Evolutionary conservation across 177 flowering plant species (phyloP), one percentile per base, ranked within the genome.

Genomic region (Vitis hybrid): DNA sequence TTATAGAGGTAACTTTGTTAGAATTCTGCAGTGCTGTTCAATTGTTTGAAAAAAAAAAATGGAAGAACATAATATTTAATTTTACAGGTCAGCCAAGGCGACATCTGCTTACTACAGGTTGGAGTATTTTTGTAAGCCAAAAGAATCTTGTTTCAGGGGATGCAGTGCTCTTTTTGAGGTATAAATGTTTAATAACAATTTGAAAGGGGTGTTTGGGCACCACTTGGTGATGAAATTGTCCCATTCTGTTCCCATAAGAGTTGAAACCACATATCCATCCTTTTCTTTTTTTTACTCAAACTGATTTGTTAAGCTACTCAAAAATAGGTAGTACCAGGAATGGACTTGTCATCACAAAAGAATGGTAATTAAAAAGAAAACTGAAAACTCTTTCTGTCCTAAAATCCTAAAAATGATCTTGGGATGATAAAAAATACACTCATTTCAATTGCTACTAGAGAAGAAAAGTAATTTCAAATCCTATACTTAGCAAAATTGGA

Each of bases 111-210:
- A 93, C 98, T 21, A 91, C 98, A 7, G 97, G 98, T 61, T 93
- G 98, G 98, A 91, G 95, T 73, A 74, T 79, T 67, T 93, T 93
- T 67, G 95, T 93, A 18, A 89, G 85, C 82, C 93, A 90, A 77
- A 93, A 91, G 78, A 83, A 85, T 78, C 91, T 93, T 62, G 90
- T 85, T 54, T 82, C 95, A 0, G 97, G 98, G 18, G 98, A 93
- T 86, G 96, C 98, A 13, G 96, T 93, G 59, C 91, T 93, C 62
- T 93, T 93, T 73, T 58, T 90, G 74, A 90, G 98, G 98, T 90
- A 82, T 60, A 52, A 11, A 18, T 60, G 19, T 9, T 48, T 8
- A 56, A 48, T 64, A 17, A 46, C 2, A 10, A 46, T 56, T 19
- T 17, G n/a, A 21, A 13, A 46, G 18, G 60, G 24, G 24, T n/a